Evolutionary conservation across 2,329 filamentous ascomycete species (phyloP).

Genomic region (Canariomyces notabilis): DNA sequence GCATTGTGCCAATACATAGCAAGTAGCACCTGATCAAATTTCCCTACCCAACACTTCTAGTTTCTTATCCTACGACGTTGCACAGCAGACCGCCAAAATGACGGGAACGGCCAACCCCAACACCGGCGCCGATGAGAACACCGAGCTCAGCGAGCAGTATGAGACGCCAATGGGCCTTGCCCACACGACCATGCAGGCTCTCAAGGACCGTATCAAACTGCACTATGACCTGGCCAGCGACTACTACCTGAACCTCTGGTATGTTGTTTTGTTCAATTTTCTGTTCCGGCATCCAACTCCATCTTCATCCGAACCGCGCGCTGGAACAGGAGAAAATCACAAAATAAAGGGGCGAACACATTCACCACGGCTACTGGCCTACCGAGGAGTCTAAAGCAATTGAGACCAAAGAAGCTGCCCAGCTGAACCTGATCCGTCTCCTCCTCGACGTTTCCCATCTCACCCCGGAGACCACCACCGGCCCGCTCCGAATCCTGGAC

Average conservation of each 20-base stretch:
- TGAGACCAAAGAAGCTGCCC: conserved; percentile 54
- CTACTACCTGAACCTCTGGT: conserved; percentile 59
- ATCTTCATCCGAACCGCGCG: too few species aligned
- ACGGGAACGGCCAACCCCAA: not conserved
- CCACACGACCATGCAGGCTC: conserved; percentile 43
- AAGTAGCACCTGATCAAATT: not conserved
- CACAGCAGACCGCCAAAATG: conserved; percentile 6
- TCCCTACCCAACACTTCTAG: not conserved
- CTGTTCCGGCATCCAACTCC: too few species aligned
- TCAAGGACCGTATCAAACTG: conserved; percentile 54
- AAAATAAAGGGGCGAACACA: conserved; percentile 55
- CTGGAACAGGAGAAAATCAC: too few species aligned
- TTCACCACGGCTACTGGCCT: conserved; percentile 59
- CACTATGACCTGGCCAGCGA: conserved; percentile 59
- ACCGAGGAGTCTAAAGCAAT: conserved; percentile 38
- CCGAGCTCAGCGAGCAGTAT: conserved; percentile 41
- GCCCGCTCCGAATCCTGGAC: conserved; percentile 43
- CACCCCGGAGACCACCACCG: not conserved
- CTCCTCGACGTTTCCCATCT: conserved; percentile 46
- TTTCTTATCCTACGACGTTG: not conserved
- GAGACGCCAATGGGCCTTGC: conserved; percentile 41
- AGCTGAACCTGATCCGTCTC: conserved; percentile 52
- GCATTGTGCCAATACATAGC: too few species aligned
- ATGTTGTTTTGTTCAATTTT: too few species aligned
- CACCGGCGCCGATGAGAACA: conserved; percentile 23